Evolutionary conservation across 768 basidiomycete genomes (phyloP).

Genomic region (Hygrophoropsis aurantiaca): DNA sequence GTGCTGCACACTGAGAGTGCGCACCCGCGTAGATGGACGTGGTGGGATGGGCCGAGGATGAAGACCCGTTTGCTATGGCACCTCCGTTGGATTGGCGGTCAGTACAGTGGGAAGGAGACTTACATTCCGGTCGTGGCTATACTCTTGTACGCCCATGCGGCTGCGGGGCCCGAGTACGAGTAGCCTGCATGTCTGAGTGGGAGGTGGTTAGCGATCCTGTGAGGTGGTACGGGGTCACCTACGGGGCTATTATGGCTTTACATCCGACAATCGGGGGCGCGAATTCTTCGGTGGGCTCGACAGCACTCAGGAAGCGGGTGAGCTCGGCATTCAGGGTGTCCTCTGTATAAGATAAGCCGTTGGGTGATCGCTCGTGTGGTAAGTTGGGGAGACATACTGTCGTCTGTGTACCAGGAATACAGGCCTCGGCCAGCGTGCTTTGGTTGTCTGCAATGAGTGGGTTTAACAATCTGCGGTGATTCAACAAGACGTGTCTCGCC

Average conservation of each 20-base stretch:
- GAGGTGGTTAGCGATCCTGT: neutral
- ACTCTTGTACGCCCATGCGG: constrained; percentile 94
- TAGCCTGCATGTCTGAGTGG: constrained; percentile 87
- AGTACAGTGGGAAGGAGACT: constrained; percentile 25
- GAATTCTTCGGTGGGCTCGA: constrained; percentile 51
- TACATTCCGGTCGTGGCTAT: constrained; percentile 84
- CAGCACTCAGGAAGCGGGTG: constrained; percentile 57
- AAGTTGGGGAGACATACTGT: constrained; percentile 44
- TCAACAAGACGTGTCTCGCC: constrained; percentile 16
- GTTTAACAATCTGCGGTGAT: too few species aligned
- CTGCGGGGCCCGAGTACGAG: constrained; percentile 88
- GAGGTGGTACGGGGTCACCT: constrained; percentile 31
- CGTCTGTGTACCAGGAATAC: constrained; percentile 85
- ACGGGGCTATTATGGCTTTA: constrained; percentile 97
- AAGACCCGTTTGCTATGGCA: constrained; percentile 81
- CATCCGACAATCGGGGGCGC: constrained; percentile 65
- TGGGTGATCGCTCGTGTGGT: constrained; percentile 13
- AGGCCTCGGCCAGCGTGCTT: constrained; percentile 92
- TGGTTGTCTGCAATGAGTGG: constrained; percentile 47
- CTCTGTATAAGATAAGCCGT: constrained; percentile 38
- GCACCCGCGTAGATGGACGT: constrained; percentile 83
- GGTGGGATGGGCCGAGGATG: constrained; percentile 94
- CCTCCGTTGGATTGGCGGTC: constrained; percentile 6
- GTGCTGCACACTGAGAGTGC: constrained; percentile 76
- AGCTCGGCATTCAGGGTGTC: constrained; percentile 62